These are phyloP conservation scores for Neoboletus magnificus DNA, from an alignment of 768 basidiomycete genomes.

Conservation along the genomic window DNA sequence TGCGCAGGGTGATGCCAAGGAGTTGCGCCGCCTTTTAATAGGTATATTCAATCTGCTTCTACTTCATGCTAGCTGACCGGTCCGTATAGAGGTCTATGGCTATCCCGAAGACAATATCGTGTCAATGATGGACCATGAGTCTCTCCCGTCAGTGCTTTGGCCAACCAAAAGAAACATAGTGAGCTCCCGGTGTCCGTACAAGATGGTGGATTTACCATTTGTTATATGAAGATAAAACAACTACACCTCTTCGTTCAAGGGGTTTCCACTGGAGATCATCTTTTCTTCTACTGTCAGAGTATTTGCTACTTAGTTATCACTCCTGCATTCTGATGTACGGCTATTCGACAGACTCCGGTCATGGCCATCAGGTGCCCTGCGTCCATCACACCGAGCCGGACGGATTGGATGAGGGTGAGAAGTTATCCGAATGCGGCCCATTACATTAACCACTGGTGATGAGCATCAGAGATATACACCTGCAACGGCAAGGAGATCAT, in stretches of 20 bases:
- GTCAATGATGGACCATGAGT: conserved; percentile 39
- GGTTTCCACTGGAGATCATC: conserved; percentile 45
- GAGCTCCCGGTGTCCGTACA: conserved; percentile 9
- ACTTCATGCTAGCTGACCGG: not conserved
- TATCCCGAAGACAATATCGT: conserved; percentile 41
- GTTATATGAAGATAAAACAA: conserved; percentile 35
- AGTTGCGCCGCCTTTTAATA: conserved; percentile 18
- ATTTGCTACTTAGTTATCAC: not conserved
- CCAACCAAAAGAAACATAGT: conserved; percentile 49
- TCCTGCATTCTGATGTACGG: not conserved
- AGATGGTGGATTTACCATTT: not conserved
- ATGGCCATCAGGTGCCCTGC: conserved; percentile 44
- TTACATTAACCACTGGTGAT: not conserved
- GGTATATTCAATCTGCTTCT: conserved; percentile 11
- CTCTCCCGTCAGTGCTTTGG: conserved; percentile 23
- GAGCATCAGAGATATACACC: conserved; percentile 8
- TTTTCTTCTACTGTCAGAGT: conserved; percentile 56
- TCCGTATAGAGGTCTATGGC: conserved; percentile 32
- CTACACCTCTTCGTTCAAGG: conserved; percentile 43
- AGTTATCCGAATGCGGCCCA: not conserved
- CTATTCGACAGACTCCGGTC: conserved; percentile 45
- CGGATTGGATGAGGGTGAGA: conserved; percentile 49
- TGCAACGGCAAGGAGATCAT: conserved; percentile 14
- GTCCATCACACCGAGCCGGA: conserved; percentile 46
- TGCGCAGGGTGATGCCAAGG: conserved; percentile 17